Percentiles rank a stretch among this genome's conserved stretches.
Evolutionary conservation across 192 early-diverging fungal species (phyloP).

Genomic region (Pilobolus umbonatus): DNA sequence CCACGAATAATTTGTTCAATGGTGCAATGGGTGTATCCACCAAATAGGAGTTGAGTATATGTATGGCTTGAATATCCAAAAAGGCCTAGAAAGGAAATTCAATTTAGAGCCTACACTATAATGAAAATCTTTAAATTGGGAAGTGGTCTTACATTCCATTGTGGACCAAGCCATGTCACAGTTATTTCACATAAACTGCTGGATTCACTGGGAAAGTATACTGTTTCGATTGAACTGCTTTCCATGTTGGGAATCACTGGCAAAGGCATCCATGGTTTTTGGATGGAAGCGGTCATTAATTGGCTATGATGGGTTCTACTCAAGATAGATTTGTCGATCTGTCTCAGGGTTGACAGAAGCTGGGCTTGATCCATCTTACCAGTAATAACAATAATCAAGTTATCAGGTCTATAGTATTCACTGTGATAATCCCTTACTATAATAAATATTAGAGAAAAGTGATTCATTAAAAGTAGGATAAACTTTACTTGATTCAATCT

Average conservation of each 20-base stretch:
- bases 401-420: slow-evolving; percentile 56
- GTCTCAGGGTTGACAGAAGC: slow-evolving; percentile 37
- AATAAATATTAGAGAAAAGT: not conserved
- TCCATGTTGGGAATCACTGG: slow-evolving; percentile 34
- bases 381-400: slow-evolving; percentile 51
- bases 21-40: slow-evolving; percentile 50
- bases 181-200: slow-evolving; percentile 49
- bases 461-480: not conserved
- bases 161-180: slow-evolving; percentile 49
- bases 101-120: not conserved
- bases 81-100: slow-evolving; percentile 22
- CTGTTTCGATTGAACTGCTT: slow-evolving; percentile 31
- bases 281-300: slow-evolving; percentile 23
- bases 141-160: slow-evolving; percentile 39
- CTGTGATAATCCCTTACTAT: slow-evolving; percentile 37
- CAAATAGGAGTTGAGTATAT: slow-evolving; percentile 38
- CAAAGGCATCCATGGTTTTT: slow-evolving; percentile 51
- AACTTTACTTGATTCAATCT: slow-evolving; percentile 47
- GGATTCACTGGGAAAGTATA: slow-evolving; percentile 48
- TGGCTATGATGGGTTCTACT: slow-evolving; percentile 22
- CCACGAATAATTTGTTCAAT: slow-evolving; percentile 51
- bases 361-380: slow-evolving; percentile 42
- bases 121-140: not conserved
- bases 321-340: slow-evolving; percentile 45
- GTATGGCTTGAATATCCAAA: slow-evolving; percentile 27